Evolutionary conservation across 106 monocot genomes (phyloP), one percentile per base, ranked within the genome.

Genomic region (Gastrodia elata): DNA sequence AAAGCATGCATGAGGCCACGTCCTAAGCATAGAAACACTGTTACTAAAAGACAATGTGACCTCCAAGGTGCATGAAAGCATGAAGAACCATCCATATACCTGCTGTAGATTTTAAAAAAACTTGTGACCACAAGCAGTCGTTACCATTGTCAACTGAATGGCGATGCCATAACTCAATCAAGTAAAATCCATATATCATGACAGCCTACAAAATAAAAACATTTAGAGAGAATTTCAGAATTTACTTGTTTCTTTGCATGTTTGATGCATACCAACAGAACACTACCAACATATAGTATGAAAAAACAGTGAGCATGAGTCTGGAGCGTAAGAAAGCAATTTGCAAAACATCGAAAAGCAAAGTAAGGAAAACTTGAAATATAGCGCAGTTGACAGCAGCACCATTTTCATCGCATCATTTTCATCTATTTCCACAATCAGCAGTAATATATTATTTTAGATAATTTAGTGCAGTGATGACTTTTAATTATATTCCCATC

Each of bases 181-280:
- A 85, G 56, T 98, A 93, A 88, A 93, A 93, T 38, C 91, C 93
- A 82, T 98, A 88, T 57, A 98, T 80, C 80, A 93, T 91, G 38
- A 98, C 78, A 11, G 87, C 88, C 97, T 98, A 74, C 49, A 79
- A 64, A 72, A 36, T 57, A 82, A 8, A 70, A 38, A 4, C 28
- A 24, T 69, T 25, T 3, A 2, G 20, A 35, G 13, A 67, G 20
- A 9, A 61, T 2, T 61, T 61, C 13, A 57, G 57, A 57, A 61
- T 8, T 4, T 61, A 30, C 28, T n/a, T 61, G 9, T 24, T 61
- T 61, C 61, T 28, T n/a, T n/a, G n/a, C n/a, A 30, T 61, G 22
- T 22, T 2, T 0, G 10, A 41, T 52, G 2, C 52, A 52, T 52
- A n/a, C 48, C 48, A 3, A 49, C 20, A 49, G 48, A 49, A 49